Evolutionary conservation across 768 basidiomycete genomes (phyloP).

Genomic region (Boletus sp.): DNA sequence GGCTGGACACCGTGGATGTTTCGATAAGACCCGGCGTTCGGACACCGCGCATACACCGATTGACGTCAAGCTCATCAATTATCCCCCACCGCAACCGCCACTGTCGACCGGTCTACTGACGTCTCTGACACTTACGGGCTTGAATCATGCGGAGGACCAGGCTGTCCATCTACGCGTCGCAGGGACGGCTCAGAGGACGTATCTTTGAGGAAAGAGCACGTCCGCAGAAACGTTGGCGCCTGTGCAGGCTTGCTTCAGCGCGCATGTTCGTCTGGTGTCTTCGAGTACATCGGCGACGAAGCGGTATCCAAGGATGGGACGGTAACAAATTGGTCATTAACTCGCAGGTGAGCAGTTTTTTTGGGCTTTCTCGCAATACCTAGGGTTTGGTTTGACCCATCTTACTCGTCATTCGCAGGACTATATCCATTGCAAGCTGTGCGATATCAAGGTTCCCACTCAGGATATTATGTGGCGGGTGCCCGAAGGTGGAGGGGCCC

Average conservation of each 20-base stretch:
- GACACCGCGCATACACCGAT: conserved; percentile 76
- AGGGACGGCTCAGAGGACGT: conserved; percentile 38
- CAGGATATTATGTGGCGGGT: conserved; percentile 98
- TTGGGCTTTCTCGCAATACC: too few species aligned
- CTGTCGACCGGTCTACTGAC: conserved; percentile 93
- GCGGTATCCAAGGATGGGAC: conserved; percentile 52
- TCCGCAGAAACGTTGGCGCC: conserved; percentile 66
- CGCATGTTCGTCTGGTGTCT: conserved; percentile 94
- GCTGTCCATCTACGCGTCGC: conserved; percentile 81
- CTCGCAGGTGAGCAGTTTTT: conserved; percentile 62
- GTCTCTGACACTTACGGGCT: conserved; percentile 83
- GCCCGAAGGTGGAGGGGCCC: conserved; percentile 94
- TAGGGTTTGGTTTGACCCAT: too few species aligned
- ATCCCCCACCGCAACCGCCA: conserved; percentile 84
- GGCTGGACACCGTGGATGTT: conserved; percentile 94
- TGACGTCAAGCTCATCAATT: conserved; percentile 70
- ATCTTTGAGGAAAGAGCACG: conserved; percentile 56
- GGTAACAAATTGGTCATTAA: conserved; percentile 95
- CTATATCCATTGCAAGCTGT: conserved; percentile 92
- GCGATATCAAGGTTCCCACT: conserved; percentile 93
- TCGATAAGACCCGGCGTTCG: conserved; percentile 41
- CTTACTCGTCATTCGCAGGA: conserved; percentile 49
- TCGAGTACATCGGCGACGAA: conserved; percentile 87
- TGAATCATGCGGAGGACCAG: conserved; percentile 95
- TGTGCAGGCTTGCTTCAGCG: conserved; percentile 86